These are phyloP conservation scores for Atkinsonella hypoxylon DNA, from an alignment of 2,329 filamentous ascomycete genomes.

Conservation along the genomic window DNA sequence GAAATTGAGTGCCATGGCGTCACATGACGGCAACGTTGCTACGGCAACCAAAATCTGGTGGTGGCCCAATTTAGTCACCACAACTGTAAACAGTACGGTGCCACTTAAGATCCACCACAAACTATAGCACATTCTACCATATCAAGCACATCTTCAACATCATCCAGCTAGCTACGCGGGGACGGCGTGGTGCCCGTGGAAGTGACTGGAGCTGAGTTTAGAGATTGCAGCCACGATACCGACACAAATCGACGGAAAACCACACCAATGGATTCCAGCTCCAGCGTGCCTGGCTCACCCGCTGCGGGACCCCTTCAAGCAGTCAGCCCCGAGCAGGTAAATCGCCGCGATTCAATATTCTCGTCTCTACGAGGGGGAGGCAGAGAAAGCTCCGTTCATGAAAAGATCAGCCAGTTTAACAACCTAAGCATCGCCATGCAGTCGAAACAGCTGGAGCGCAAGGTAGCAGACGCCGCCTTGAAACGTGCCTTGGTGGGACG, in stretches of 20 bases:
- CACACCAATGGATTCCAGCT: conserved; percentile 27
- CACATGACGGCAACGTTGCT: conserved; percentile 12
- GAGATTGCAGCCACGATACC: background rate
- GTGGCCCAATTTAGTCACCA: background rate
- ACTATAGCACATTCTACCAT: background rate
- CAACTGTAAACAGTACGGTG: conserved; percentile 9
- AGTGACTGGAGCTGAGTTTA: background rate
- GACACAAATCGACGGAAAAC: background rate
- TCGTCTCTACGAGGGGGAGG: conserved; percentile 25
- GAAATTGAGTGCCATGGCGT: background rate
- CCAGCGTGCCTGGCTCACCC: conserved; percentile 41
- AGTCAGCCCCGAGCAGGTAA: conserved; percentile 52
- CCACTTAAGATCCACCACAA: conserved; percentile 3
- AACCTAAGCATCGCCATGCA: conserved; percentile 49
- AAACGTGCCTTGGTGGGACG: conserved; percentile 55
- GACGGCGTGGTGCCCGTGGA: background rate
- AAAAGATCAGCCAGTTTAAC: conserved; percentile 64
- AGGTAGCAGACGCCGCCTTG: conserved; percentile 52
- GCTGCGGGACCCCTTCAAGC: conserved; percentile 43
- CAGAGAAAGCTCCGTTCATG: conserved; percentile 50
- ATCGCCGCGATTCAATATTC: conserved; percentile 30
- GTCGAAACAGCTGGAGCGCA: conserved; percentile 50
- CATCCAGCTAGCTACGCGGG: conserved; percentile 1
- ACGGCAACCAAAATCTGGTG: conserved; percentile 1
- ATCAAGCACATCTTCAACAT: conserved; percentile 1